A percentile compares a stretch with the other conserved stretches of the same genome.
Evolutionary conservation across 495 filamentous ascomycete genomes (phyloP).

Genomic region (Recurvomyces mirabilis): DNA sequence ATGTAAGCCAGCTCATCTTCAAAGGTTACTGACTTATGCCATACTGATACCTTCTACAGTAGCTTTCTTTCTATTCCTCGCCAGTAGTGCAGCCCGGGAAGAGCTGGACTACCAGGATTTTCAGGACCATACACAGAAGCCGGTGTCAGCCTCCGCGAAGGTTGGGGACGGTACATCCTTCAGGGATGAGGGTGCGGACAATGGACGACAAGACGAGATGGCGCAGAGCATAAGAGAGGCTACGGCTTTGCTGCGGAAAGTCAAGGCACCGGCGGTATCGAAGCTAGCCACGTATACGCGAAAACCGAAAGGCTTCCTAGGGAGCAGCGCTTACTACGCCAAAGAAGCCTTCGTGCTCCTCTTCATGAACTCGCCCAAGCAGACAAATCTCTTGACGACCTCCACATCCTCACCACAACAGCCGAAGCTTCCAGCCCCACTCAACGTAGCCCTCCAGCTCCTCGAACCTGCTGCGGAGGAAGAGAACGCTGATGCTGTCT

Average conservation of each 20-base stretch:
- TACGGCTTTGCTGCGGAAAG: conserved; percentile 24
- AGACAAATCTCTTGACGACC: conserved; percentile 24
- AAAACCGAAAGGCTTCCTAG: conserved; percentile 30
- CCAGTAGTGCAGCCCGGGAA: conserved; percentile 7
- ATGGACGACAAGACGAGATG: not conserved
- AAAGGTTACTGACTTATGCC: not conserved
- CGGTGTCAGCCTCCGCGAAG: not conserved
- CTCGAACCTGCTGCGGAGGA: conserved; percentile 63
- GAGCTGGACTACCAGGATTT: conserved; percentile 1
- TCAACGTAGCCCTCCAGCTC: conserved; percentile 51
- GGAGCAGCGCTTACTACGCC: conserved; percentile 32
- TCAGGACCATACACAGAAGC: not conserved
- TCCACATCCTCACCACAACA: conserved; percentile 22
- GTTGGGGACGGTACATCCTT: too few relatives aligned
- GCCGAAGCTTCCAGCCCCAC: conserved; percentile 25
- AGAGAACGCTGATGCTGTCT: conserved; percentile 80
- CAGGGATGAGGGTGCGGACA: too few relatives aligned
- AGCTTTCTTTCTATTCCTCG: conserved; percentile 19
- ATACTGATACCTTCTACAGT: conserved; percentile 8
- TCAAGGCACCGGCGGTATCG: conserved; percentile 23
- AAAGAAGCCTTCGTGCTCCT: conserved; percentile 35
- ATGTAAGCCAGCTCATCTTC: conserved; percentile 7
- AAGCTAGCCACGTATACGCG: conserved; percentile 25
- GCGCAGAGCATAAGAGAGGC: conserved; percentile 24
- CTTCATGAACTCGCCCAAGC: conserved; percentile 34